Percentiles rank a stretch among this genome's conserved stretches.
phyloP scores from a whole-genome alignment of 2,329 filamentous ascomycete species.

The Botrytis aclada region DNA sequence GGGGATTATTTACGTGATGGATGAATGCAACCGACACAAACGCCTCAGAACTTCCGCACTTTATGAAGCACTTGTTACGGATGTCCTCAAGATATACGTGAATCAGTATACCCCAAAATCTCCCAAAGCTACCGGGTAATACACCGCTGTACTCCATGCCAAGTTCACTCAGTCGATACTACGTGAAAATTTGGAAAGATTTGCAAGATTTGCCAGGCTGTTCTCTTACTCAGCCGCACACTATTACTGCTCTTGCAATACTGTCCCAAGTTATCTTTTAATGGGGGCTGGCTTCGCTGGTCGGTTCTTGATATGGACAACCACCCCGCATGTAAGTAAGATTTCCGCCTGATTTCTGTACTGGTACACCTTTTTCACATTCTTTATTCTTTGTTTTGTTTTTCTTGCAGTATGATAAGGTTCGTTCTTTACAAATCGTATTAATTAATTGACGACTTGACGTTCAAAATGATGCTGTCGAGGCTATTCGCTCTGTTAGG shows the following conservation, averaged over 20 bases:
- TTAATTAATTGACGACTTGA: conserved; percentile 8
- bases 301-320: conserved; percentile 12
- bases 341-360: neutral
- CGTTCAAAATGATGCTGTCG: conserved; percentile 10
- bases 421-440: conserved; percentile 3
- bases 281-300: conserved; percentile 6
- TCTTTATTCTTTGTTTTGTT: conserved; percentile 5
- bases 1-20: neutral
- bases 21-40: neutral
- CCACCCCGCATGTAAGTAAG: conserved; percentile 18
- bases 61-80: neutral
- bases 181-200: neutral
- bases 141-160: neutral
- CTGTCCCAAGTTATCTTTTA: conserved; percentile 1
- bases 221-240: conserved; percentile 15
- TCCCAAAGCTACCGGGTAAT: neutral
- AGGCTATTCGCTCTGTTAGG: conserved; percentile 2
- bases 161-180: neutral
- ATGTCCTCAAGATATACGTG: conserved; percentile 2
- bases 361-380: neutral
- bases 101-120: neutral
- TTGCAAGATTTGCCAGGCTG: neutral
- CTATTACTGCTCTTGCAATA: neutral
- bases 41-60: neutral
- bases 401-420: neutral